Percentiles rank a stretch among this genome's conserved stretches.
Conservation (phyloP, 2,329 filamentous ascomycete species). For the Colletotrichum truncatum region DNA sequence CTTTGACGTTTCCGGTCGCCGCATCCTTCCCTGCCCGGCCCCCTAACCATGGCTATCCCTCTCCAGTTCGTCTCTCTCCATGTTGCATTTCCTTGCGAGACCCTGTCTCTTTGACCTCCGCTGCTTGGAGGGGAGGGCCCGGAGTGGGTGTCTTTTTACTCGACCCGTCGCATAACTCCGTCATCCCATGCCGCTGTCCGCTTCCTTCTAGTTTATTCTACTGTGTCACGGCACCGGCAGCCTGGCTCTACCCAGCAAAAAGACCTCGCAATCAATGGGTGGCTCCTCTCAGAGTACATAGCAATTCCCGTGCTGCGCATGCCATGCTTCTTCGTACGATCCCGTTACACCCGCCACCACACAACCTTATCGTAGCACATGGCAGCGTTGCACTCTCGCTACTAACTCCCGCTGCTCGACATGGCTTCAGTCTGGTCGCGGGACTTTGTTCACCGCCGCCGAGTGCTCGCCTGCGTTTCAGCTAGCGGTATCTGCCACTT, state of each 20-base stretch:
- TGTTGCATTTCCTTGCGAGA: slow-evolving; percentile 10
- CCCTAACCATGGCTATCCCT: slow-evolving; percentile 4
- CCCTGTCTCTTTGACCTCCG: slow-evolving; percentile 9
- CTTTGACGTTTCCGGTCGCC: too few species aligned
- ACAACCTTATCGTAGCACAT: slow-evolving; percentile 17
- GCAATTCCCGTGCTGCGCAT: background rate
- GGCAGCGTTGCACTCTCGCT: slow-evolving; percentile 9
- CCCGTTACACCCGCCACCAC: slow-evolving; percentile 11
- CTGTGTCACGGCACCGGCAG: slow-evolving; percentile 2
- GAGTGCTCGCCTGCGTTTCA: background rate
- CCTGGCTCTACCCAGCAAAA: slow-evolving; percentile 13
- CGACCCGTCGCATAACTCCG: background rate
- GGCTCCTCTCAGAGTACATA: too few species aligned
- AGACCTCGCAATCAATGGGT: too few species aligned
- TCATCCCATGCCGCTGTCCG: slow-evolving; percentile 1
- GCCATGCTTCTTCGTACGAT: background rate
- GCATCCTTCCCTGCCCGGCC: background rate
- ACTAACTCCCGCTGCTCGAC: background rate
- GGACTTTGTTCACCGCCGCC: background rate
- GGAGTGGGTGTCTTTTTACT: too few species aligned
- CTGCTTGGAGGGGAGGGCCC: too few species aligned
- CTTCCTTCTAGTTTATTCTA: background rate
- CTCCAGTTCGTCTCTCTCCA: slow-evolving; percentile 14
- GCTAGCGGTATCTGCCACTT: background rate
- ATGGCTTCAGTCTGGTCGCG: background rate